Evolutionary conservation across 192 early-diverging fungal species (phyloP), one percentile per base, ranked within the genome.

Genomic region (Entophlyctis luteolus): DNA sequence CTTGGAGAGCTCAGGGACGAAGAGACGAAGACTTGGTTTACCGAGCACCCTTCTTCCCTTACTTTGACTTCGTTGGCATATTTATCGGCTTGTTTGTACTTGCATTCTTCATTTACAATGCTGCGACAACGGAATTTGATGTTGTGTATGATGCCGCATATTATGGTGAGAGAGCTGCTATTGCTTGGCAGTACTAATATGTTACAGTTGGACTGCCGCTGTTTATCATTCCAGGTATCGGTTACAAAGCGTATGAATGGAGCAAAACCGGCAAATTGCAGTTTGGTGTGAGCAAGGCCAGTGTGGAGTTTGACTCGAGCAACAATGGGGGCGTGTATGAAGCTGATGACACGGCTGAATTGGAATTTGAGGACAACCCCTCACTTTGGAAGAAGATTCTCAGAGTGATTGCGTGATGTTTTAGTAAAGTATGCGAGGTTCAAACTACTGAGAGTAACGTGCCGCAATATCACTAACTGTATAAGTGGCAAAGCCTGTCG

Each of bases 21-120:
- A 35, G 16, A 36, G 58, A 62, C 48, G 36, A 42, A 35, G 68
- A 70, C 23, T 47, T 70, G 18, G 22, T 53, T 22, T 70, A 55
- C 68, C 2, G 25, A 18, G 68, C 68, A 12, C 68, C 68, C 0
- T 57, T 48, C 23, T 59, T 47, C 39, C 68, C 68, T n/a, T 62
- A 54, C 59, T 59, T 59, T 50, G 68, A 70, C 59, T 39, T 49
- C 32, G 5, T 70, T 22, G 57, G 48, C 25, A 36, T 70, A 3
- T 3, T 36, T 6, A 49, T 70, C 25, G 68, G 58, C n/a, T 33
- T 23, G 20, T 29, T 70, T 36, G 68, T 70, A 27, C 32, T 70
- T 6, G 68, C 29, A 6, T 60, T 23, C 59, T 57, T 70, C 20
- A 29, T 70, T 0, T 70, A 70, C 42, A 70, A 29, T 48, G 55